A percentile compares a stretch with the other conserved stretches of the same genome.
Conservation (phyloP, 768 basidiomycete species). For the Cantharellus anzutake region DNA sequence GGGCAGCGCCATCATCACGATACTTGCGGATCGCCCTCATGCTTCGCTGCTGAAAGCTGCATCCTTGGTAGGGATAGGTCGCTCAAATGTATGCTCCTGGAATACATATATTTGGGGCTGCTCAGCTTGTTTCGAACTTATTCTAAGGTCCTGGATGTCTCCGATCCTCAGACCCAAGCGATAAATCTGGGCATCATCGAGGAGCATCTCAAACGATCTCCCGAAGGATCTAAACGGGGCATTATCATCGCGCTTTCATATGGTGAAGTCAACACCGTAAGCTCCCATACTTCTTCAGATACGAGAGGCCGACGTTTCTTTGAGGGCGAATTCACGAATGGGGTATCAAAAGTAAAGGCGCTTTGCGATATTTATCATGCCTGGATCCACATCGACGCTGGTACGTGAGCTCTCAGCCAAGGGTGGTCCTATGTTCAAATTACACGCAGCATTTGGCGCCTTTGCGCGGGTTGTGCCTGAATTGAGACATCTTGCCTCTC, state of each 20-base stretch:
- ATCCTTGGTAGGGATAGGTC: conserved; percentile 21
- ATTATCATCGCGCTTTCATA: conserved; percentile 16
- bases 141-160: not conserved
- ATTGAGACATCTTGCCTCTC: conserved; percentile 13
- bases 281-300: not conserved
- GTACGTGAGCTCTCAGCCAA: conserved; percentile 10
- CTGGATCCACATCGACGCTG: conserved; percentile 27
- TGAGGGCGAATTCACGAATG: conserved; percentile 18
- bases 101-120: not conserved
- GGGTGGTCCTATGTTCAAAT: not conserved
- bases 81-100: conserved; percentile 14
- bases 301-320: too few species aligned
- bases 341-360: conserved; percentile 15
- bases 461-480: conserved; percentile 22
- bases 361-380: conserved; percentile 20
- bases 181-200: not conserved
- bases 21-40: conserved; percentile 21
- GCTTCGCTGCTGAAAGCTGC: conserved; percentile 24
- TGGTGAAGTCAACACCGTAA: conserved; percentile 26
- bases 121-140: not conserved
- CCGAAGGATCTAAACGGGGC: not conserved
- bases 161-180: not conserved
- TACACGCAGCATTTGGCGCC: conserved; percentile 22
- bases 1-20: conserved; percentile 14
- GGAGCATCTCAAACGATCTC: not conserved